Conservation (phyloP, 768 basidiomycete species). For the Leccinellum rugosiceps region DNA sequence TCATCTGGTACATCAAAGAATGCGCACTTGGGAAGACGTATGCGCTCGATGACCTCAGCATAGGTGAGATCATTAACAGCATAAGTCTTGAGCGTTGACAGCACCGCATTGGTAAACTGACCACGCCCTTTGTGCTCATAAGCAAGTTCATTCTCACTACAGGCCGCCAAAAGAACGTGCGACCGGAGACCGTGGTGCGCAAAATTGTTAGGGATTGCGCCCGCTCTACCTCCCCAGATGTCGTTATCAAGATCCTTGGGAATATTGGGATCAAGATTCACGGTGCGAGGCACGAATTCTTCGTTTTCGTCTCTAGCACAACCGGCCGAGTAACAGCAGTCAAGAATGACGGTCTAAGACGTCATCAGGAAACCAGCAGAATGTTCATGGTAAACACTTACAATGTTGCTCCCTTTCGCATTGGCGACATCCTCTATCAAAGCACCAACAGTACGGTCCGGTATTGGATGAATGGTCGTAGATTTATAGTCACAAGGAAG, state of each 20-base stretch:
- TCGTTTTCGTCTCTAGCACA: conserved; percentile 25
- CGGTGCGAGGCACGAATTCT: conserved; percentile 6
- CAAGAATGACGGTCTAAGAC: conserved; percentile 42
- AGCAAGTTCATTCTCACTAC: conserved; percentile 35
- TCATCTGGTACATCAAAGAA: too few species aligned
- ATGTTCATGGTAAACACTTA: conserved; percentile 14
- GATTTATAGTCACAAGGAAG: conserved; percentile 34
- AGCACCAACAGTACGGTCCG: conserved; percentile 40
- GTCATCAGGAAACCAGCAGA: not conserved
- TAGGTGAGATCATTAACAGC: conserved; percentile 23
- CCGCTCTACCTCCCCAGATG: conserved; percentile 19
- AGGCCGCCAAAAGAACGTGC: conserved; percentile 44
- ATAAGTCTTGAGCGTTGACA: conserved; percentile 8
- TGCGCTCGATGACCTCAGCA: conserved; percentile 16
- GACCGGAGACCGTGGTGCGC: conserved; percentile 31
- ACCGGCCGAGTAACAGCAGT: conserved; percentile 44
- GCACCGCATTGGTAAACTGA: conserved; percentile 25
- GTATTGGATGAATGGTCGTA: conserved; percentile 32
- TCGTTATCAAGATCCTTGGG: conserved; percentile 23
- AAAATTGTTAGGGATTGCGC: conserved; percentile 17
- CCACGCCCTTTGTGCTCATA: conserved; percentile 21
- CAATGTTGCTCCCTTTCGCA: conserved; percentile 43
- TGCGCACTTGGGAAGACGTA: conserved; percentile 13
- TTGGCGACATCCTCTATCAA: conserved; percentile 37
- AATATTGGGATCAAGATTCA: conserved; percentile 2